Evolutionary conservation across 2,329 filamentous ascomycete genomes (phyloP).

Genomic region (Penicillium sp.): DNA sequence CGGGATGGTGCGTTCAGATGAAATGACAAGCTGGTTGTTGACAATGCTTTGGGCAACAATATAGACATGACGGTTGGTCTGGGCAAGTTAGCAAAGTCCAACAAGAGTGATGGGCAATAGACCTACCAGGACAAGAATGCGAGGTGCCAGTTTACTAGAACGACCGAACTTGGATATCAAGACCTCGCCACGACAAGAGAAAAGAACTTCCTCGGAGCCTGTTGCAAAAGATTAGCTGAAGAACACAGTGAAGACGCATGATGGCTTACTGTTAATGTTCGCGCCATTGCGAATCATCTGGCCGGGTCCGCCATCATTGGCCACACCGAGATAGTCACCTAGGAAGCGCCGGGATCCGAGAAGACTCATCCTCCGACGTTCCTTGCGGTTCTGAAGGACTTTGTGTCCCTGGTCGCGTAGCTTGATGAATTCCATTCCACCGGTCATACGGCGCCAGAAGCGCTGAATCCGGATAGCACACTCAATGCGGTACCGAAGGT

Average conservation of each 20-base stretch:
- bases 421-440: constrained; percentile 83
- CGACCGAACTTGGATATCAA: constrained; percentile 93
- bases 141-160: constrained; percentile 87
- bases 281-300: constrained; percentile 75
- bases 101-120: neutral
- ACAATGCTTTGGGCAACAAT: constrained; percentile 80
- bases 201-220: constrained; percentile 68
- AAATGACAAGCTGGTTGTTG: constrained; percentile 77
- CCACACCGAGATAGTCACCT: constrained; percentile 90
- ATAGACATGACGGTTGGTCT: constrained; percentile 81
- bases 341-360: constrained; percentile 88
- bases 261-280: constrained; percentile 60
- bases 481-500: constrained; percentile 86
- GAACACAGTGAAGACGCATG: neutral
- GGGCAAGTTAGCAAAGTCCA: constrained; percentile 15
- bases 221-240: neutral
- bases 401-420: constrained; percentile 84
- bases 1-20: constrained; percentile 76
- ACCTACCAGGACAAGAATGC: constrained; percentile 69
- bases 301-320: constrained; percentile 74
- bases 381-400: constrained; percentile 79
- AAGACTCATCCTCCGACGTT: constrained; percentile 85
- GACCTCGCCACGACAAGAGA: constrained; percentile 87
- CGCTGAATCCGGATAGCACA: constrained; percentile 91
- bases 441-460: constrained; percentile 91